Percentiles rank a stretch among this genome's conserved stretches.
Evolutionary conservation across 805 yeast genomes (phyloP).

Genomic region (Metschnikowia picachoensis): DNA sequence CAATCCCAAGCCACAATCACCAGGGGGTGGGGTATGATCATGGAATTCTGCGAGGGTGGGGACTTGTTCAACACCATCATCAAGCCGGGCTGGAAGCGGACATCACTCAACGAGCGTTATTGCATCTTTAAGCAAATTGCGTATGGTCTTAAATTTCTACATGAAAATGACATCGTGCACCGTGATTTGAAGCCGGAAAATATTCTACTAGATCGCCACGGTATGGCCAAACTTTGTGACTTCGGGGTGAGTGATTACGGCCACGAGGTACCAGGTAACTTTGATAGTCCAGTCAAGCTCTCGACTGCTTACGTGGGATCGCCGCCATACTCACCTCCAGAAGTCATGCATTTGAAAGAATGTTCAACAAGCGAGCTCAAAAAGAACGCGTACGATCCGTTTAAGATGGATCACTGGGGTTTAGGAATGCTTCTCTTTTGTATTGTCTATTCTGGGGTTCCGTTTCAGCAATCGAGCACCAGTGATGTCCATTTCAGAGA

Average conservation of each 20-base stretch:
- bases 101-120: slow-evolving; percentile 48
- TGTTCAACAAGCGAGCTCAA: slow-evolving; percentile 28
- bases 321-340: slow-evolving; percentile 80
- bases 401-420: slow-evolving; percentile 69
- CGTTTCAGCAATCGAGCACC: slow-evolving; percentile 51
- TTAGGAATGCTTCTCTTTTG: slow-evolving; percentile 66
- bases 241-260: slow-evolving; percentile 73
- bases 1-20: slow-evolving; percentile 51
- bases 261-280: slow-evolving; percentile 50
- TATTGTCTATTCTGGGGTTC: slow-evolving; percentile 53
- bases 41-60: slow-evolving; percentile 60
- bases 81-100: slow-evolving; percentile 56
- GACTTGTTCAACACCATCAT: slow-evolving; percentile 57
- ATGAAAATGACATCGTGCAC: slow-evolving; percentile 64
- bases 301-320: slow-evolving; percentile 63
- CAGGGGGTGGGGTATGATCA: slow-evolving; percentile 73
- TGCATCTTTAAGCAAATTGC: slow-evolving; percentile 69
- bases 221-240: slow-evolving; percentile 66
- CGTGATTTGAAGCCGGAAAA: slow-evolving; percentile 77
- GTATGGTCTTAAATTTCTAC: slow-evolving; percentile 59
- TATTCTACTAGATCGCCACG: slow-evolving; percentile 53
- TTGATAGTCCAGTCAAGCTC: slow-evolving; percentile 35
- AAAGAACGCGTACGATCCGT: slow-evolving; percentile 55
- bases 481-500: slow-evolving; percentile 54
- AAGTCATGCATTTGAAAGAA: slow-evolving; percentile 53